Evolutionary conservation across 805 yeast genomes (phyloP), one percentile per base, ranked within the genome.

Genomic region (Starmerella stigmatis): DNA sequence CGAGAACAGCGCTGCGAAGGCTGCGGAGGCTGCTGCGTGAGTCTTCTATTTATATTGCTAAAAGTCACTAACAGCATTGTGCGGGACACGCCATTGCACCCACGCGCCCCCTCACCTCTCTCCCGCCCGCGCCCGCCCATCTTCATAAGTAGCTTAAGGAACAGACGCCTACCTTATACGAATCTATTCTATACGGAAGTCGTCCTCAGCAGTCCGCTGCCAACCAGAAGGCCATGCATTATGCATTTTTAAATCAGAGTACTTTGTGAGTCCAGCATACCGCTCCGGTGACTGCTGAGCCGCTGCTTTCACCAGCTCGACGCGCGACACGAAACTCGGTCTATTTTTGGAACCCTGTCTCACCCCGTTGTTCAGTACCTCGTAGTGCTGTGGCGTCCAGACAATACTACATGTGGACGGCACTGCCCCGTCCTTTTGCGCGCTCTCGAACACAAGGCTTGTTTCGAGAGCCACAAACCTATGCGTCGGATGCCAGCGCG

Each of bases 361-460:
- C 33, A 58, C 39, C 33, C 58, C 57, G 41, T 51, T 44, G 48
- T 55, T 47, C 17, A 54, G 26, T 23, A 57, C 52, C 51, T 55
- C 56, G 39, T 42, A 20, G 28, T 37, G 38, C 17, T 48, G 36
- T n/a, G 45, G 47, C 10, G 41, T 35, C 57, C 54, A 49, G 12
- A 52, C 47, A 28, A 46, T 20, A 26, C 52, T 49, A 20, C 38
- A 30, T 10, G 54, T 53, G 6, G 54, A 41, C 5, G 56, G 50
- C 20, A 34, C 46, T 13, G 49, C 47, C 9, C 15, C 39, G 11
- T 16, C 46, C 11, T 44, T 46, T 25, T 44, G 41, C 23, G 35
- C 30, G 28, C 45, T 53, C n/a, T 20, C 42, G 28, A 56, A 58
- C 33, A 1, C 34, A 12, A 42, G 21, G 5, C 8, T 4, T 4